Percentiles rank a stretch among this genome's conserved stretches.
Conservation (phyloP, 306 rosid genomes). For the Carpinus fangiana region DNA sequence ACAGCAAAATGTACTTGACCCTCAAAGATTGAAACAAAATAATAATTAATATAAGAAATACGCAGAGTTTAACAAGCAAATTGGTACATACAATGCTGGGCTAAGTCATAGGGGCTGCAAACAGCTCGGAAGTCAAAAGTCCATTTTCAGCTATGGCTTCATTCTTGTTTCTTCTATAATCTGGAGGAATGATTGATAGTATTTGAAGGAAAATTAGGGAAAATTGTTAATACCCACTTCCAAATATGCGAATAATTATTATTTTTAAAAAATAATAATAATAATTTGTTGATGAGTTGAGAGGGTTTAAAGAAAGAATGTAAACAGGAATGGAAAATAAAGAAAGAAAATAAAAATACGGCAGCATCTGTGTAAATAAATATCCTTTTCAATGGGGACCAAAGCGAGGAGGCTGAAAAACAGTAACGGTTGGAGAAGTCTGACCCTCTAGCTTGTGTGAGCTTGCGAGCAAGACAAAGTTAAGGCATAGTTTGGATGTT, state of each 20-base stretch:
- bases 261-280: too few relatives aligned
- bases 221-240: background rate
- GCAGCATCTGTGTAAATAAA: slow-evolving; percentile 29
- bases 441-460: slow-evolving; percentile 41
- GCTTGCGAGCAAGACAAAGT: slow-evolving; percentile 38
- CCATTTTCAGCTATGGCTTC: background rate
- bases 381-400: slow-evolving; percentile 30
- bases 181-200: background rate
- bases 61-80: slow-evolving; percentile 31
- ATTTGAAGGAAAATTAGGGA: background rate
- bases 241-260: background rate
- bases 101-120: too few relatives aligned
- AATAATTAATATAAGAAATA: slow-evolving; percentile 9
- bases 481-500: slow-evolving; percentile 44
- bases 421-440: slow-evolving; percentile 36
- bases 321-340: slow-evolving; percentile 13
- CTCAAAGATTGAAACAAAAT: slow-evolving; percentile 9
- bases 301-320: background rate
- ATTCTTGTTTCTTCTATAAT: background rate
- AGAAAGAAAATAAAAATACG: background rate
- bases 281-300: too few relatives aligned
- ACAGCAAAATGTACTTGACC: background rate
- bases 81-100: slow-evolving; percentile 16
- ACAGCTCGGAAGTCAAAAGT: too few relatives aligned
- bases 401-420: slow-evolving; percentile 26